phyloP scores from a whole-genome alignment of 1,284 basidiomycete genomes.

The Pulchroboletus neoregius region DNA sequence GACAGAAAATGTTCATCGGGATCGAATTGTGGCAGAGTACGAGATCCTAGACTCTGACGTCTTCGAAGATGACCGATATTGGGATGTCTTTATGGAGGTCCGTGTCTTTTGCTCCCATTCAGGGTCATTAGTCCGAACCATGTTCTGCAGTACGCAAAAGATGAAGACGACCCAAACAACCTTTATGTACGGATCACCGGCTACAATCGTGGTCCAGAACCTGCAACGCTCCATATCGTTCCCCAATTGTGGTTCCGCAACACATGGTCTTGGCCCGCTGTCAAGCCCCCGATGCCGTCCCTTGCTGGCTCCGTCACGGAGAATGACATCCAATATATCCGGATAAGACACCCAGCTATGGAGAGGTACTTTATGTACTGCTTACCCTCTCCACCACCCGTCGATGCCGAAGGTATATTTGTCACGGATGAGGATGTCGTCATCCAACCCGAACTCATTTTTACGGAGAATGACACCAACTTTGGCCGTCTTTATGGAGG shows the following conservation, averaged over 20 bases:
- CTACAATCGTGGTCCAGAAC: slow-evolving; percentile 95
- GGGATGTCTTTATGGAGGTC: slow-evolving; percentile 97
- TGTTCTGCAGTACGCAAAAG: slow-evolving; percentile 84
- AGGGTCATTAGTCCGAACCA: not conserved
- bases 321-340: slow-evolving; percentile 60
- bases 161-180: slow-evolving; percentile 86
- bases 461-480: slow-evolving; percentile 98
- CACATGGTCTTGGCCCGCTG: slow-evolving; percentile 93
- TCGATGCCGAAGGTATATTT: slow-evolving; percentile 62
- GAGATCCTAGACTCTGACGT: slow-evolving; percentile 91
- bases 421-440: slow-evolving; percentile 62
- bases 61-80: slow-evolving; percentile 93
- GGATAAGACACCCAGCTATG: slow-evolving; percentile 70
- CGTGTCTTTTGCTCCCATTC: slow-evolving; percentile 21
- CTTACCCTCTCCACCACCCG: slow-evolving; percentile 87
- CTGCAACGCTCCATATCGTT: slow-evolving; percentile 92
- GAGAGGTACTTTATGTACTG: slow-evolving; percentile 84
- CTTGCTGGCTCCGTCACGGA: slow-evolving; percentile 55
- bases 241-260: slow-evolving; percentile 98
- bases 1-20: slow-evolving; percentile 77
- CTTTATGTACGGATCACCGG: slow-evolving; percentile 92
- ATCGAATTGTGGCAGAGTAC: slow-evolving; percentile 85
- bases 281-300: slow-evolving; percentile 75
- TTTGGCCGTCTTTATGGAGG: slow-evolving; percentile 88
- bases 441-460: slow-evolving; percentile 80